These are phyloP conservation scores for Aspergillus fijiensis DNA, from an alignment of 2,329 filamentous ascomycete species.

Conservation along the genomic window DNA sequence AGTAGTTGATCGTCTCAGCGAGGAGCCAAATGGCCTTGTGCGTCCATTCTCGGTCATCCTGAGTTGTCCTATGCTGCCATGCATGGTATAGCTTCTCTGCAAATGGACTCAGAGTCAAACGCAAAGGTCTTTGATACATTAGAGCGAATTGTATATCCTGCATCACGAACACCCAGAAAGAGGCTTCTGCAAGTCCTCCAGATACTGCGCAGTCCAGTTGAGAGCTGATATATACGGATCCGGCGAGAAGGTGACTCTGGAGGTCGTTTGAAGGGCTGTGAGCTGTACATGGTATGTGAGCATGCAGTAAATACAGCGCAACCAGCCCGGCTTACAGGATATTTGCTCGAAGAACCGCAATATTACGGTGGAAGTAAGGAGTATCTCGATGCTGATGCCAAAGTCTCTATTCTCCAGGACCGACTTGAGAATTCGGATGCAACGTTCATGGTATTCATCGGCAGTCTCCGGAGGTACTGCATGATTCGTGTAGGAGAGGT, in stretches of 20 bases:
- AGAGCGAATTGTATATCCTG: slow-evolving; percentile 38
- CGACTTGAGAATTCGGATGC: slow-evolving; percentile 36
- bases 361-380: slow-evolving; percentile 37
- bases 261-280: slow-evolving; percentile 34
- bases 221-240: slow-evolving; percentile 37
- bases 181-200: slow-evolving; percentile 34
- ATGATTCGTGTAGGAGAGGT: slow-evolving; percentile 33
- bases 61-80: slow-evolving; percentile 26
- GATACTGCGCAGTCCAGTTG: slow-evolving; percentile 36
- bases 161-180: slow-evolving; percentile 39
- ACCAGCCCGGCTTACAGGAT: slow-evolving; percentile 27
- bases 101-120: slow-evolving; percentile 32
- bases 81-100: slow-evolving; percentile 29
- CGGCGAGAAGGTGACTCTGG: slow-evolving; percentile 36
- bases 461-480: slow-evolving; percentile 29
- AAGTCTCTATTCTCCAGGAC: slow-evolving; percentile 33
- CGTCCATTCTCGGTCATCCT: slow-evolving; percentile 35
- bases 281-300: slow-evolving; percentile 21
- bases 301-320: slow-evolving; percentile 1
- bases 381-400: slow-evolving; percentile 33
- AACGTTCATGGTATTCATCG: slow-evolving; percentile 37
- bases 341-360: slow-evolving; percentile 39
- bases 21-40: slow-evolving; percentile 36
- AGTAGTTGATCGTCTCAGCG: slow-evolving; percentile 35
- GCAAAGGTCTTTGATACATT: slow-evolving; percentile 33